Conservation (phyloP, 495 filamentous ascomycete species). For the Aspergillus campestris region DNA sequence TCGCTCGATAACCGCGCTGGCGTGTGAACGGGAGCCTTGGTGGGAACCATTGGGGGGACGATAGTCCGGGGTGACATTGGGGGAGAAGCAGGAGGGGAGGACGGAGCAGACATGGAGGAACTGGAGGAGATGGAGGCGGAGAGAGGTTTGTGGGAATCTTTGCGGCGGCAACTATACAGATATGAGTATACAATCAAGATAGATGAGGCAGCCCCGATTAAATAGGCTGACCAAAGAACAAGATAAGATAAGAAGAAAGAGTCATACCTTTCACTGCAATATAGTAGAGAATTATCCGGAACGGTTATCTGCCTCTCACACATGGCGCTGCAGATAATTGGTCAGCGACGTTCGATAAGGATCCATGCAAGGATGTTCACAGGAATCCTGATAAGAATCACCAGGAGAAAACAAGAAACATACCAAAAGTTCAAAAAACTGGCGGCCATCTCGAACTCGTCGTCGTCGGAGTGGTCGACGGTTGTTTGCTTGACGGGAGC, state of each 20-base stretch:
- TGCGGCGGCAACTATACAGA: slow-evolving; percentile 40
- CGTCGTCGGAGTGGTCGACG: slow-evolving; percentile 35
- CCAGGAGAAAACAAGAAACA: slow-evolving; percentile 13
- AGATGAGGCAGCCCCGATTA: slow-evolving; percentile 1
- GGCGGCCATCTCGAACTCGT: slow-evolving; percentile 43
- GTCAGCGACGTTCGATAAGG: slow-evolving; percentile 17
- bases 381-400: not conserved
- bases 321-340: slow-evolving; percentile 40
- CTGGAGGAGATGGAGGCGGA: slow-evolving; percentile 31
- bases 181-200: slow-evolving; percentile 6
- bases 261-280: slow-evolving; percentile 48
- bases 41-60: slow-evolving; percentile 37
- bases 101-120: slow-evolving; percentile 18
- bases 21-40: slow-evolving; percentile 20
- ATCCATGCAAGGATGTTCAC: slow-evolving; percentile 3
- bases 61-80: slow-evolving; percentile 34
- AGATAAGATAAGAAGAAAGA: slow-evolving; percentile 5
- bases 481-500: slow-evolving; percentile 16
- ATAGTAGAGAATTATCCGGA: slow-evolving; percentile 52
- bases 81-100: slow-evolving; percentile 25
- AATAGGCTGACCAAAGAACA: slow-evolving; percentile 2
- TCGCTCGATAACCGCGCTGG: slow-evolving; percentile 35
- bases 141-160: slow-evolving; percentile 42
- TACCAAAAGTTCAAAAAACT: slow-evolving; percentile 64
- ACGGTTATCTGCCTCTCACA: slow-evolving; percentile 62